Percentiles rank a stretch among this genome's conserved stretches.
Evolutionary conservation across 352 stramenopile genomes (phyloP).

Genomic region (Phytophthora megakarya): DNA sequence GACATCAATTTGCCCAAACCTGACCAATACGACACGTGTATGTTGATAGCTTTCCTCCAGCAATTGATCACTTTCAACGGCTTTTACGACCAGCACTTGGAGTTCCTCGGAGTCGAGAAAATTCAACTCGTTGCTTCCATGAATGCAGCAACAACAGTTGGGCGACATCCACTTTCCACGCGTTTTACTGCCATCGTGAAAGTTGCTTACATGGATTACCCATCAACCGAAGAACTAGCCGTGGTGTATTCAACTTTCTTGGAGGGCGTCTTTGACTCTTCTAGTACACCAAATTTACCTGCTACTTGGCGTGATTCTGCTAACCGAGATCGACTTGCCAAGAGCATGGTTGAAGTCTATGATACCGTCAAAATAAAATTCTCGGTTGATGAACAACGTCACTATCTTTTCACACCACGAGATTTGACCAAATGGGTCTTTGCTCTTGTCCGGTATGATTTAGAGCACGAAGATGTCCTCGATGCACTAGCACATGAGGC

Average conservation of each 20-base stretch:
- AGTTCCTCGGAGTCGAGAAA: slow-evolving; percentile 94
- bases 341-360: slow-evolving; percentile 92
- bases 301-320: slow-evolving; percentile 55
- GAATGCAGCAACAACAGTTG: slow-evolving; percentile 93
- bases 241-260: slow-evolving; percentile 92
- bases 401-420: slow-evolving; percentile 95
- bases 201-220: slow-evolving; percentile 94
- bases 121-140: slow-evolving; percentile 95
- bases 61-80: slow-evolving; percentile 95
- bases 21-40: slow-evolving; percentile 96
- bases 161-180: slow-evolving; percentile 90
- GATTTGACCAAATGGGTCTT: slow-evolving; percentile 94
- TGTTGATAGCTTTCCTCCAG: slow-evolving; percentile 96
- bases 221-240: slow-evolving; percentile 86
- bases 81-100: slow-evolving; percentile 95
- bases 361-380: slow-evolving; percentile 90
- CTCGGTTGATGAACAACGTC: slow-evolving; percentile 92
- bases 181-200: slow-evolving; percentile 95
- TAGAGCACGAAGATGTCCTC: slow-evolving; percentile 87
- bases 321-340: slow-evolving; percentile 84
- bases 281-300: slow-evolving; percentile 39
- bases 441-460: slow-evolving; percentile 89
- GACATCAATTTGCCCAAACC: slow-evolving; percentile 96
- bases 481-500: slow-evolving; percentile 93
- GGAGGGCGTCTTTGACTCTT: slow-evolving; percentile 67